These are phyloP conservation scores for Crithidia thermophila DNA, from an alignment of 208 protist genomes.

Conservation along the genomic window DNA sequence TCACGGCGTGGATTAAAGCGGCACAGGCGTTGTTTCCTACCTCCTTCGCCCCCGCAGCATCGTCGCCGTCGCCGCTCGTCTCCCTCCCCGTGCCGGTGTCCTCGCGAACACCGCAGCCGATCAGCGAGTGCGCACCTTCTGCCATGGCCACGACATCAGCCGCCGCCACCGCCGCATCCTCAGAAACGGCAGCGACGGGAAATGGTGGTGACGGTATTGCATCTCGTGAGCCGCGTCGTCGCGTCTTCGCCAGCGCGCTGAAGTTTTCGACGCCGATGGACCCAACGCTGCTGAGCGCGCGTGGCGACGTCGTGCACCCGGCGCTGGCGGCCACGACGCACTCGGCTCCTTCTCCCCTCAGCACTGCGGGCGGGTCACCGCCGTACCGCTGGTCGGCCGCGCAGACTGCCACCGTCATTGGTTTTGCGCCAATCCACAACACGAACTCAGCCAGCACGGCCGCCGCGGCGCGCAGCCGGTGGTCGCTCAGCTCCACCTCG, in stretches of 20 bases:
- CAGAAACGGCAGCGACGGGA: too few species aligned
- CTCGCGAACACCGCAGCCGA: neutral
- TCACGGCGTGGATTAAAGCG: slow-evolving; percentile 4
- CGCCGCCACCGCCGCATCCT: too few species aligned
- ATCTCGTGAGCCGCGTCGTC: neutral
- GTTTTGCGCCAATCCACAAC: slow-evolving; percentile 5
- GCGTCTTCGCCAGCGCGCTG: slow-evolving; percentile 11
- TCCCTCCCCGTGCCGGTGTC: slow-evolving; percentile 15
- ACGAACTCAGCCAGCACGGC: neutral
- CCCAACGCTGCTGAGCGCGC: neutral
- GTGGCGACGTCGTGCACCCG: neutral
- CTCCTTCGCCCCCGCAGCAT: too few species aligned
- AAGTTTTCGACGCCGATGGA: neutral
- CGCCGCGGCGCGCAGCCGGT: neutral
- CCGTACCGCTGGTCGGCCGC: slow-evolving; percentile 2
- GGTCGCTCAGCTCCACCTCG: slow-evolving; percentile 19
- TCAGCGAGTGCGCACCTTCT: too few species aligned
- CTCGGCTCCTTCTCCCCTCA: neutral
- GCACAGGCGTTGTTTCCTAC: neutral
- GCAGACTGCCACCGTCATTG: neutral
- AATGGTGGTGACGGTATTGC: too few species aligned
- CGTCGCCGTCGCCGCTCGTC: neutral
- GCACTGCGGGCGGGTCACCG: neutral
- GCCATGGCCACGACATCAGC: too few species aligned
- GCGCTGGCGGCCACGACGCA: neutral